Base-by-base conservation (phyloP, 1,139 yeast genomes). In the Candida smagusa region DNA sequence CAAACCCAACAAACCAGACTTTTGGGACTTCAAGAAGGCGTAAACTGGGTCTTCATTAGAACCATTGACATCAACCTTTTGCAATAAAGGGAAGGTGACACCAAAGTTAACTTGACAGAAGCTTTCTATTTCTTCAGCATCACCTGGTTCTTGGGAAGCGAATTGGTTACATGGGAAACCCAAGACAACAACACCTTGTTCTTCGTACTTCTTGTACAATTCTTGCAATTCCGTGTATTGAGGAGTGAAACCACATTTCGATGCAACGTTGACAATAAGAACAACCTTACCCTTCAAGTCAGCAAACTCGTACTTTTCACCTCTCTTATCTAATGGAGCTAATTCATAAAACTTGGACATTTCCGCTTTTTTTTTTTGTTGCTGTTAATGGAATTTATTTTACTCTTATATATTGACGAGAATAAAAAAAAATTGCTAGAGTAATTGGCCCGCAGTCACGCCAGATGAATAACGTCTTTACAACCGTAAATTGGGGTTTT, bases 151-250 rank as follows among this genome's bases (percentile, higher is more conserved):
- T 52, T 71, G 76, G 31, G 57, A 49, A 19, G 67, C 58, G 53
- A 92, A 92, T 63, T 92, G 97, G 54, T 70, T 70, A 50, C 77
- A 72, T 50, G 98, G 98, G 80, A 92, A 92, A 3, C 96, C 98
- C 38, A 92, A 56, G 47, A 92, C 77, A 40, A 74, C 86, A 28
- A 92, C 73, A 22, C 90, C 95, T 56, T 84, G 59, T 49, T 77
- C 90, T 43, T 76, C 72, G 67, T 84, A 87, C 61, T 85, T 81
- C 54, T 85, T 72, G 74, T 90, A 82, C 46, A 92, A 68, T 48
- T 74, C 84, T 68, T 92, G 96, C 43, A 92, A 74, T 45, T 83
- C 97, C 53, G 63, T 63, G 53, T 72, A 72, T 67, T 90, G 94
- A 57, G 94, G 97, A 44, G 88, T 84, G 52, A 87, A 84, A 52